Evolutionary conservation across 2,329 filamentous ascomycete genomes (phyloP).

Genomic region (Apiospora sp.): DNA sequence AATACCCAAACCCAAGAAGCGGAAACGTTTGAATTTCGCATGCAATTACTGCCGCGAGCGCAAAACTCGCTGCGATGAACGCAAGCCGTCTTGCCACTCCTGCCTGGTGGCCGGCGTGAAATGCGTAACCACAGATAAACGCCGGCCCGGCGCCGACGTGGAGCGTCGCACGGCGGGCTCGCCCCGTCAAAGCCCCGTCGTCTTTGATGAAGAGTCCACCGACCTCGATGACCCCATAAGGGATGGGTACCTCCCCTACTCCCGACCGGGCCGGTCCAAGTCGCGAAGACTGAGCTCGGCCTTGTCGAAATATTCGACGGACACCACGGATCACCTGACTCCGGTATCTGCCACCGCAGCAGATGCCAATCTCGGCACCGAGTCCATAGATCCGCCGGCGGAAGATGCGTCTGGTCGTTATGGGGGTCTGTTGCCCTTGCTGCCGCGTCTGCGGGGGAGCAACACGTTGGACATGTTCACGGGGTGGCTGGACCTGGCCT

Average conservation of each 20-base stretch:
- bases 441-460: conserved; percentile 22
- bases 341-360: conserved; percentile 1
- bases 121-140: conserved; percentile 29
- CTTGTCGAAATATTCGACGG: conserved; percentile 15
- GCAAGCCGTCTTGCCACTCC: conserved; percentile 28
- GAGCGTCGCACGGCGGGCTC: conserved; percentile 22
- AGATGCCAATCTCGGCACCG: conserved; percentile 11
- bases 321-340: conserved; percentile 1
- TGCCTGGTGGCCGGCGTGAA: conserved; percentile 27
- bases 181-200: background rate
- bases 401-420: conserved; percentile 32
- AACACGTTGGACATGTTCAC: conserved; percentile 27
- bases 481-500: conserved; percentile 27
- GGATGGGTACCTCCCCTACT: background rate
- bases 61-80: conserved; percentile 29
- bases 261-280: background rate
- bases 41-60: conserved; percentile 29
- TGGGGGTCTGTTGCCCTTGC: conserved; percentile 37
- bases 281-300: background rate
- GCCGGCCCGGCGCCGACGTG: conserved; percentile 27
- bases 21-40: conserved; percentile 27
- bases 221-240: background rate
- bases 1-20: conserved; percentile 22
- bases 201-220: background rate
- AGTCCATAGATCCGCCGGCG: conserved; percentile 21